Evolutionary conservation across 345 rosid species (phyloP).

Genomic region (Aethionema arabicum): DNA sequence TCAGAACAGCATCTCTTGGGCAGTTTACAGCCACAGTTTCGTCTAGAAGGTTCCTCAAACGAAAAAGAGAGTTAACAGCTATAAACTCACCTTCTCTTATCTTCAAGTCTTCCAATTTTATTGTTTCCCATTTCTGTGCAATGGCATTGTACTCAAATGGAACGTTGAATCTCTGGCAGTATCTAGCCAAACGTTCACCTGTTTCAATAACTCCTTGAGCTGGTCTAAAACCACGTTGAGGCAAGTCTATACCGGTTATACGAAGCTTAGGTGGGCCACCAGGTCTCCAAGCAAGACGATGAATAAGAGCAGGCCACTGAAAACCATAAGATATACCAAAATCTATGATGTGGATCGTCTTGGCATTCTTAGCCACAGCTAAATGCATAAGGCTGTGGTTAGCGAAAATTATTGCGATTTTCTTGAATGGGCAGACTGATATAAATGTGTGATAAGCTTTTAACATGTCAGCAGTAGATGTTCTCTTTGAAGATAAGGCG

Average conservation of each 20-base stretch:
- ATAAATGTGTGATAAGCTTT: conserved; percentile 56
- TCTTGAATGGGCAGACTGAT: conserved; percentile 59
- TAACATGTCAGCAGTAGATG: conserved; percentile 57
- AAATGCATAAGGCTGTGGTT: conserved; percentile 46
- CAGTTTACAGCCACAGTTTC: conserved; percentile 56
- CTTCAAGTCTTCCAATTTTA: conserved; percentile 58
- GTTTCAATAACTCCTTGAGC: conserved; percentile 61
- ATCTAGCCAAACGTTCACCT: conserved; percentile 64
- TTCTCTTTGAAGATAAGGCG: conserved; percentile 43
- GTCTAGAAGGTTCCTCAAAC: conserved; percentile 64
- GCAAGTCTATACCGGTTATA: conserved; percentile 80
- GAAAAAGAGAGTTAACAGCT: conserved; percentile 59
- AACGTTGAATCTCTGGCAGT: conserved; percentile 56
- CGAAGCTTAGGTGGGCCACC: conserved; percentile 72
- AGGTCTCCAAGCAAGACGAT: conserved; percentile 47
- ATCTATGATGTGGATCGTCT: conserved; percentile 72
- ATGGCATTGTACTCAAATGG: conserved; percentile 77
- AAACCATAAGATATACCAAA: conserved; percentile 81
- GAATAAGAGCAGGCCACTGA: conserved; percentile 78
- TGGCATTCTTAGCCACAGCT: conserved; percentile 39
- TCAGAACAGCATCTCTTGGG: conserved; percentile 59
- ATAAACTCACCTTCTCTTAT: conserved; percentile 49
- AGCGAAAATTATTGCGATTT: conserved; percentile 50
- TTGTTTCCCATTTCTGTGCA: conserved; percentile 72
- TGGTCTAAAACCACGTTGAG: conserved; percentile 81